Evolutionary conservation across 148 eudicot genomes (phyloP), one percentile per base, ranked within the genome.

Genomic region (Chenopodium quinoa): DNA sequence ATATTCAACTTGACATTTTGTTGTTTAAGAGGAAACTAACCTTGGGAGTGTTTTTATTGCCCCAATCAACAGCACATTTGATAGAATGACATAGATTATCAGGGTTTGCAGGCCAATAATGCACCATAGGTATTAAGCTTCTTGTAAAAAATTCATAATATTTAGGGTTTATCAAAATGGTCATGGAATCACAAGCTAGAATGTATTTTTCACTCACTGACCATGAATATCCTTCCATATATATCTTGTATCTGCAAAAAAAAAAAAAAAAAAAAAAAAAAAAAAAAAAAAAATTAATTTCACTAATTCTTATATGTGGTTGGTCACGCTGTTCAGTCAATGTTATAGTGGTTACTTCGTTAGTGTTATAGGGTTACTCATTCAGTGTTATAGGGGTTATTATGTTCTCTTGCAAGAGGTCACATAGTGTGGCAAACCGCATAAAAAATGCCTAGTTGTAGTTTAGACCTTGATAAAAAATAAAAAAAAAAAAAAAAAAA

Each of bases 171-270:
- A 92, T 40, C 6, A 82, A 73, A 44, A 92, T 86, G 73, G 84
- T 75, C 89, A 92, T 84, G 20, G 95, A 83, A 71, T 90, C 93
- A 76, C 95, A 92, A 1, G 93, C 91, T 71, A 92, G 74, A 46
- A 92, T 92, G 78, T 90, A 92, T 74, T 92, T 92, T 50, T 90
- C 86, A 76, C 95, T 92, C 3, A 92, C 93, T 46, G 95, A 92
- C 95, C 95, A 90, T 69, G 93, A 84, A 37, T 80, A 83, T 17
- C 93, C 95, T 56, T 92, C 95, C 34, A 88, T 86, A 52, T 92
- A 92, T 25, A 92, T 86, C 84, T 92, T 92, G 84, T 90, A 92
- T 76, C 93, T 91, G 84, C 80, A 75, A 11, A 10, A 44, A 48
- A 10, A 70, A 1, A 60, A 14, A 19, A 23, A 46, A 9, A 23